Base-by-base conservation (phyloP, 495 filamentous ascomycete genomes). In the Friedmanniomyces endolithicus region DNA sequence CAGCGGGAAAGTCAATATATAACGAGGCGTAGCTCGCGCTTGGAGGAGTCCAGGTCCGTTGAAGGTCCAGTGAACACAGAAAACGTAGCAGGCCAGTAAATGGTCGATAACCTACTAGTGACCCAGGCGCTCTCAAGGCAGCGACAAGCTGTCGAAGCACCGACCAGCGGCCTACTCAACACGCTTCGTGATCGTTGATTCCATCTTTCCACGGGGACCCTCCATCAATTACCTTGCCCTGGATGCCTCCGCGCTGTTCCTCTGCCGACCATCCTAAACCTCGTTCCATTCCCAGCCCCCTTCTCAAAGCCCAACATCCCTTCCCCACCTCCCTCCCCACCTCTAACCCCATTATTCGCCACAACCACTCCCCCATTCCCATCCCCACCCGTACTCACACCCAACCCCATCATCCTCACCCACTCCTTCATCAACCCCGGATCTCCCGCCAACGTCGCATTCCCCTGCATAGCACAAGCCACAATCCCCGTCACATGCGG, bases 401-500 rank as follows among this genome's bases (percentile, higher is more conserved):
- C 0, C 27, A 63, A 29, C 20, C 58, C 65, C n/a, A 56, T 61
- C n/a, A 47, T 41, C 20, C 59, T 52, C 22, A 76, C 57, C 45
- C 62, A 65, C 19, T 57, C 51, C 61, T 76, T 77, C 63, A 77
- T 68, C 0, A 61, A 63, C 39, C 53, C 41, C 1, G 75, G 70
- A 58, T 70, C 48, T 9, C 56, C 57, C 8, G 62, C 64, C 6
- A 77, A 66, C 25, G 53, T 54, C 0, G 56, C 22, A 39, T 72
- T 63, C 0, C 61, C 67, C 16, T 16, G 8, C 52, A 77, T 70
- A 11, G 71, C 51, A 52, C 73, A 74, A 1, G 75, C 75, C 59
- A 78, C 72, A n/a, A 77, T 61, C 29, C 75, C 75, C 16, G 72
- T 68, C 45, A 77, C 73, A 47, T 75, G 74, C 34, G 75, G 75